Percentiles rank a stretch among this genome's conserved stretches.
Conservation (phyloP, 805 yeast genomes). For the Yarrowia sp. region DNA sequence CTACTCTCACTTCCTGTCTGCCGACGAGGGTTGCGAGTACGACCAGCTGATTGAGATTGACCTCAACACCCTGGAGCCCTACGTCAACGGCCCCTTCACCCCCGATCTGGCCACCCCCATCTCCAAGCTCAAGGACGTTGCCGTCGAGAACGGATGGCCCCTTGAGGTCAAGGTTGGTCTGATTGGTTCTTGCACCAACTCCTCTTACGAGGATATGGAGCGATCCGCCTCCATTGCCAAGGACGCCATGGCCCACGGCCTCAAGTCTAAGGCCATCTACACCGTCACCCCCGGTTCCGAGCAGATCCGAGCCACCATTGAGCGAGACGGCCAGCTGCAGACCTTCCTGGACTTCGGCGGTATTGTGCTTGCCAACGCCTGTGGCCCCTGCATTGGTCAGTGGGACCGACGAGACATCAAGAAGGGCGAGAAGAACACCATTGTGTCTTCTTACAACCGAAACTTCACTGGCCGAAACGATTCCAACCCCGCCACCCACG, state of each 20-base stretch:
- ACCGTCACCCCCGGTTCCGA: constrained; percentile 98
- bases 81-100: constrained; percentile 97
- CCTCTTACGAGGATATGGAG: constrained; percentile 97
- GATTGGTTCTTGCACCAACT: constrained; percentile 98
- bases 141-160: constrained; percentile 91
- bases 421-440: constrained; percentile 95
- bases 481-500: constrained; percentile 97
- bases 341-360: constrained; percentile 93
- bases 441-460: constrained; percentile 97
- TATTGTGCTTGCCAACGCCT: constrained; percentile 93
- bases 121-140: constrained; percentile 83
- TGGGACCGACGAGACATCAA: constrained; percentile 95
- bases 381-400: constrained; percentile 99
- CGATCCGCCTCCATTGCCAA: constrained; percentile 91
- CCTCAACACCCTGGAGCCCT: constrained; percentile 88
- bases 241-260: constrained; percentile 90
- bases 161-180: constrained; percentile 89
- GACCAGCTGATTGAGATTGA: constrained; percentile 93
- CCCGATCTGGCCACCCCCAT: constrained; percentile 97
- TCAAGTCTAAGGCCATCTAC: constrained; percentile 89
- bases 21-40: constrained; percentile 92
- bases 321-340: constrained; percentile 90
- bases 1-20: constrained; percentile 67
- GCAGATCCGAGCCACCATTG: constrained; percentile 97
- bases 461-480: constrained; percentile 98